Conservation (phyloP, 148 eudicot genomes). For the Suaeda aralocaspica region DNA sequence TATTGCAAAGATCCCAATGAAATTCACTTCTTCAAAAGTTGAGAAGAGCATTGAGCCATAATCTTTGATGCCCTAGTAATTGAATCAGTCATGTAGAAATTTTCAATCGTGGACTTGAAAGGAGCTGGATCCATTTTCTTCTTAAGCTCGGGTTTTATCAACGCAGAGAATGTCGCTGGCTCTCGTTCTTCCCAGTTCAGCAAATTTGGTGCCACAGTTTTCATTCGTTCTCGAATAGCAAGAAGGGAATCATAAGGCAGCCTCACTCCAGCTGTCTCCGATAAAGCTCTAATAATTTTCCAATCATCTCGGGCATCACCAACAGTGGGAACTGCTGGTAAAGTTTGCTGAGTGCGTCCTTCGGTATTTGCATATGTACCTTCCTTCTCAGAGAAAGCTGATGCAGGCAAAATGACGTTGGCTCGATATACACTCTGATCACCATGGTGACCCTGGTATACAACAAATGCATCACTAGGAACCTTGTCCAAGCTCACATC, state of each 20-base stretch:
- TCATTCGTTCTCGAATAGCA: conserved; percentile 57
- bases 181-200: conserved; percentile 70
- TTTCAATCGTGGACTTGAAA: conserved; percentile 61
- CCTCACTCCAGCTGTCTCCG: conserved; percentile 69
- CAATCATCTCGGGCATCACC: conserved; percentile 98
- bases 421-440: conserved; percentile 87
- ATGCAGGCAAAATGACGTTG: conserved; percentile 79
- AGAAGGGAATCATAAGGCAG: conserved; percentile 66
- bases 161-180: conserved; percentile 57
- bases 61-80: conserved; percentile 97
- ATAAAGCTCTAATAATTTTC: conserved; percentile 87
- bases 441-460: conserved; percentile 98
- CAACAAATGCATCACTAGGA: conserved; percentile 81
- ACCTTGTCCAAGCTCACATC: conserved; percentile 68
- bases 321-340: conserved; percentile 93
- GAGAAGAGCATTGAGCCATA: conserved; percentile 92
- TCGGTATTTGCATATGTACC: conserved; percentile 87
- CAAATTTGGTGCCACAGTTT: conserved; percentile 81
- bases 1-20: conserved; percentile 8
- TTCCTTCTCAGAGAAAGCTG: conserved; percentile 90
- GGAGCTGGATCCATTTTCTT: conserved; percentile 45
- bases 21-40: conserved; percentile 63
- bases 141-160: conserved; percentile 52
- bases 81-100: conserved; percentile 92
- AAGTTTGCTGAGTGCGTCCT: conserved; percentile 75